Base-by-base conservation (phyloP, 768 basidiomycete genomes). In the Hygrophorus pudorinus region DNA sequence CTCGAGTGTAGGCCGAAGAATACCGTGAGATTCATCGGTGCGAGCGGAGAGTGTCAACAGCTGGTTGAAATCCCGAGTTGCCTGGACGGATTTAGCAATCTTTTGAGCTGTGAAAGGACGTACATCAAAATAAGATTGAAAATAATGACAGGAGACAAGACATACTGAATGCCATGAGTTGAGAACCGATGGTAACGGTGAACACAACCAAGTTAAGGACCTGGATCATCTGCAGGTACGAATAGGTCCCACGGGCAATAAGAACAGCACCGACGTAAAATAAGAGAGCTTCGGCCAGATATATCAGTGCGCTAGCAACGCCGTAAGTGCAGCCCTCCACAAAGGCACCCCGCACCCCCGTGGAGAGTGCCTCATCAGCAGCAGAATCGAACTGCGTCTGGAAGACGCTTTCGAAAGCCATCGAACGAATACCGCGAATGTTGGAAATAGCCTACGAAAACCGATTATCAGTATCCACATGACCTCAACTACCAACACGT, bases 181-280 rank as follows among this genome's bases (percentile, higher is more conserved):
- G 86, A 16, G 85, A 79, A 0, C 90, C 90, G 47, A 97, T 92
- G 9, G 89, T 85, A 44, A 99, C 82, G 6, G 86, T 81, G 67
- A 98, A 98, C 12, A 96, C 80, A 41, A 98, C 85, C 33, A 98
- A 71, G 44, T 93, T 82, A 55, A 94, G 78, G 18, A 88, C 85
- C 62, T 93, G 78, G 27, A 94, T 75, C 85, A 96, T 88, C 55
- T 81, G 80, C 48, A 85, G 72, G 59, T 93, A 98, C 7, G 78
- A 76, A 61, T 94, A 94, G 16, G 75, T 79, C 7, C 88, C 91
- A 1, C 72, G 68, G 3, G 79, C 73, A 44, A 98, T 78, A 48
- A 98, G 73, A n/a, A 88, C 65, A 0, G 90, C 86, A 34, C 91
- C 88, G 41, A 91, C 81, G 55, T 85, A 94, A 66, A 96, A 93